Conservation (phyloP, 192 early-diverging fungal genomes). For the Rhizophagus sp. region DNA sequence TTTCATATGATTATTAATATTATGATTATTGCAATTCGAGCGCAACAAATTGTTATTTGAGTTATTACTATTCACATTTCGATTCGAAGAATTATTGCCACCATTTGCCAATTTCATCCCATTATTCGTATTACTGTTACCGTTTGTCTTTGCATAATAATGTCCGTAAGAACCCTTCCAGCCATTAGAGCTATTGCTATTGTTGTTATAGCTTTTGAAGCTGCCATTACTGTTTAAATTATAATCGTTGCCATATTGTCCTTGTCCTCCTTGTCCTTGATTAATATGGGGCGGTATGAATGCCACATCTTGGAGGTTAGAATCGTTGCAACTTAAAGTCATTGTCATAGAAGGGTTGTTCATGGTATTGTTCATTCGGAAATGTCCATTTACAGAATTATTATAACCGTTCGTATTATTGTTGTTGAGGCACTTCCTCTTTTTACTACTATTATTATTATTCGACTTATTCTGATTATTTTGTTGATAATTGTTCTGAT, state of each 20-base stretch:
- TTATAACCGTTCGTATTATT: too few relatives aligned
- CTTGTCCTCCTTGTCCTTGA: not conserved
- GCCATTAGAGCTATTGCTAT: not conserved
- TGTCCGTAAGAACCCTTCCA: not conserved
- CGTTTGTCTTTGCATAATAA: not conserved
- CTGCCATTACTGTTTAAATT: not conserved
- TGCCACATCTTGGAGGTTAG: too few relatives aligned
- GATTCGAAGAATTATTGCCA: not conserved
- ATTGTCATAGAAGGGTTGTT: too few relatives aligned
- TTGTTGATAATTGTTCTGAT: slow-evolving; percentile 6
- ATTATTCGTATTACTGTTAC: not conserved
- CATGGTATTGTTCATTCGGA: too few relatives aligned
- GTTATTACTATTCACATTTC: not conserved
- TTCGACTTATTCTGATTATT: not conserved
- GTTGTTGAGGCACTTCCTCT: not conserved
- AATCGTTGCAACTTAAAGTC: not conserved
- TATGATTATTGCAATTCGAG: not conserved
- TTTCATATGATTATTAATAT: not conserved
- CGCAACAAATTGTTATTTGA: not conserved
- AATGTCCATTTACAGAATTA: not conserved
- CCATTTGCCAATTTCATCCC: not conserved
- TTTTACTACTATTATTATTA: not conserved
- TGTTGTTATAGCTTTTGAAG: not conserved
- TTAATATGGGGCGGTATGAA: not conserved
- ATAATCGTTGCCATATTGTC: not conserved